Percentiles rank a stretch among this genome's conserved stretches.
These are phyloP conservation scores for Trypanosoma scelopori DNA, from an alignment of 208 protist genomes.

Conservation along the genomic window DNA sequence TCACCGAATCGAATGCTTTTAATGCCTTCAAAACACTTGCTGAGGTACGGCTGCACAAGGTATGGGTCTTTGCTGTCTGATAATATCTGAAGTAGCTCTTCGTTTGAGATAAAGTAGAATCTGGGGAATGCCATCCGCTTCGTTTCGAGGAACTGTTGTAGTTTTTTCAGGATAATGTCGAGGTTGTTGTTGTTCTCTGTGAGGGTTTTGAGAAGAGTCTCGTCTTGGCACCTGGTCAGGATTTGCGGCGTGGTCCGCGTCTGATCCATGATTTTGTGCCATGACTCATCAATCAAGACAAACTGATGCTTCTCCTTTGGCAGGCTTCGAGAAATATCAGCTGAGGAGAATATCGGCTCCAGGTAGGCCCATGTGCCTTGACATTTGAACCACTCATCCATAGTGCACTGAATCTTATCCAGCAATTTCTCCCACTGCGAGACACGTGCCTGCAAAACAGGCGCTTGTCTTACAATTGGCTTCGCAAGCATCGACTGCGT, in stretches of 20 bases:
- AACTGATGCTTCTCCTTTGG: constrained; percentile 95
- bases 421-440: constrained; percentile 93
- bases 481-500: constrained; percentile 96
- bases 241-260: constrained; percentile 85
- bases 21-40: constrained; percentile 97
- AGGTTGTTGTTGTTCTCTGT: constrained; percentile 92
- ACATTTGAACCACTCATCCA: constrained; percentile 96
- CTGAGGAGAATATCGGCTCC: constrained; percentile 95
- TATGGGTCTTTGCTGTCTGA: constrained; percentile 95
- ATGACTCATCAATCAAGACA: constrained; percentile 92
- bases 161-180: constrained; percentile 95
- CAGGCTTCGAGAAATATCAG: constrained; percentile 96
- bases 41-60: constrained; percentile 94
- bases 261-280: constrained; percentile 93
- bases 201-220: constrained; percentile 92
- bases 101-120: constrained; percentile 98
- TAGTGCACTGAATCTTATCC: constrained; percentile 91
- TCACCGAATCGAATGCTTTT: constrained; percentile 91
- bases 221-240: constrained; percentile 88
- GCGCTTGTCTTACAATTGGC: constrained; percentile 88
- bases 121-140: constrained; percentile 96
- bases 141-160: constrained; percentile 98
- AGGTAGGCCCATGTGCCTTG: constrained; percentile 97
- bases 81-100: constrained; percentile 96
- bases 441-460: constrained; percentile 87